A percentile compares a stretch with the other conserved stretches of the same genome.
These are phyloP conservation scores for Prototheca wickerhamii DNA, from an alignment of 163 green algal species.

Conservation along the genomic window DNA sequence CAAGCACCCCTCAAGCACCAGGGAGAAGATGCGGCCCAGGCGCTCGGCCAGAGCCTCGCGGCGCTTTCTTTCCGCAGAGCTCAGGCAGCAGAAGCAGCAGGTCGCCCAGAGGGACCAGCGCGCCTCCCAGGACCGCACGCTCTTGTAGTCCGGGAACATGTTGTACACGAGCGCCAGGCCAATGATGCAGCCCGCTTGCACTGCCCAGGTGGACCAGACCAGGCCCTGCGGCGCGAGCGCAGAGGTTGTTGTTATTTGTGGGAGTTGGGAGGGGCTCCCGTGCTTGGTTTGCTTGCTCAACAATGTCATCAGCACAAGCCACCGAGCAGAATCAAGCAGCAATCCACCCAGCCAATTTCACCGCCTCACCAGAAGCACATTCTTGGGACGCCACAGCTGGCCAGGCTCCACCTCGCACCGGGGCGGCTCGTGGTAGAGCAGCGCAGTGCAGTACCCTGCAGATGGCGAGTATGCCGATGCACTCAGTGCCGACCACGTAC, in stretches of 20 bases:
- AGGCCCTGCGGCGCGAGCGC: constrained; percentile 11
- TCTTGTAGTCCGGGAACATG: constrained; percentile 30
- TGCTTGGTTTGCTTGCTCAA: background rate
- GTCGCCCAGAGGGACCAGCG: constrained; percentile 27
- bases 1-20: constrained; percentile 6
- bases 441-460: constrained; percentile 13
- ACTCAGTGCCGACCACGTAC: background rate
- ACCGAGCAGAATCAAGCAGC: constrained; percentile 17
- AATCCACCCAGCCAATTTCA: background rate
- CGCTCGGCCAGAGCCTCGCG: constrained; percentile 12
- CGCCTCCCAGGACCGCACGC: constrained; percentile 25
- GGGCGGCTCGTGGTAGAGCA: constrained; percentile 10
- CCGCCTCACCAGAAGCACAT: constrained; percentile 6
- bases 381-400: constrained; percentile 4
- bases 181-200: constrained; percentile 12
- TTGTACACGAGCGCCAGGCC: constrained; percentile 33
- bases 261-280: background rate
- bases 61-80: constrained; percentile 6
- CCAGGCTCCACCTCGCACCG: constrained; percentile 8
- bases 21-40: constrained; percentile 16
- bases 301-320: no score
- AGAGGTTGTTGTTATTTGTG: background rate
- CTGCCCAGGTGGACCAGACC: constrained; percentile 29
- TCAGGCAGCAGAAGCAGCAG: constrained; percentile 26
- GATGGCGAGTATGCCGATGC: background rate